Evolutionary conservation across 352 stramenopile species (phyloP), one percentile per base, ranked within the genome.

Genomic region (Paralagenidium karlingii): DNA sequence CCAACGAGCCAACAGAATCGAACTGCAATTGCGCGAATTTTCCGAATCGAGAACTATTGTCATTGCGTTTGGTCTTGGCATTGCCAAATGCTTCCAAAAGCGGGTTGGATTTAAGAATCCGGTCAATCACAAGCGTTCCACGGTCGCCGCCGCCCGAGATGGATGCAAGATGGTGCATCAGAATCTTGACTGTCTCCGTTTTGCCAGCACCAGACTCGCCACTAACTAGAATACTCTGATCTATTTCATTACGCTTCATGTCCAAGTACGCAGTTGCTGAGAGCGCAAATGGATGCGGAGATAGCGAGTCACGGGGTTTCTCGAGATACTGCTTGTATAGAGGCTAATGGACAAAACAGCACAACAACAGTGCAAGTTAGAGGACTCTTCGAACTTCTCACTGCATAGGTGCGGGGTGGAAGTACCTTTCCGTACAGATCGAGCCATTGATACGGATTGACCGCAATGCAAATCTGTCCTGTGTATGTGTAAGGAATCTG

Each of bases 131-230:
- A 19, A 77, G 54, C 5, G 75, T 84, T 16, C 70, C 75, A 30
- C 71, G 61, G 8, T 68, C 57, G 22, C 68, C 68, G 9, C 69
- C 69, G 24, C 69, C 69, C 7, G 73, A 87, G 45, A 87, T 76
- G 29, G 66, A 82, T 9, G 73, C 73, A 43, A 87, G 45, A 50
- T 88, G 66, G 56, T 87, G 80, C 68, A 83, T 82, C 65, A 85
- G 82, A 46, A 96, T 95, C 64, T 96, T 96, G 19, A 94, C 85
- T 37, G 68, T 87, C 25, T 85, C 71, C 3, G 74, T 88, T 49
- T 87, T 87, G 25, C 73, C 73, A 1, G 68, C 68, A 21, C 73
- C 73, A 16, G 53, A 73, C 45, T 86, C 71, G 40, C 71, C 71
- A 20, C 51, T 70, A 3, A 86, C 73, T 4, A 86, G 43, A 45